Percentiles rank a stretch among this genome's conserved stretches.
These are phyloP conservation scores for Blastocladiella emersonii DNA, from an alignment of 371 early-diverging fungal species.

Conservation along the genomic window DNA sequence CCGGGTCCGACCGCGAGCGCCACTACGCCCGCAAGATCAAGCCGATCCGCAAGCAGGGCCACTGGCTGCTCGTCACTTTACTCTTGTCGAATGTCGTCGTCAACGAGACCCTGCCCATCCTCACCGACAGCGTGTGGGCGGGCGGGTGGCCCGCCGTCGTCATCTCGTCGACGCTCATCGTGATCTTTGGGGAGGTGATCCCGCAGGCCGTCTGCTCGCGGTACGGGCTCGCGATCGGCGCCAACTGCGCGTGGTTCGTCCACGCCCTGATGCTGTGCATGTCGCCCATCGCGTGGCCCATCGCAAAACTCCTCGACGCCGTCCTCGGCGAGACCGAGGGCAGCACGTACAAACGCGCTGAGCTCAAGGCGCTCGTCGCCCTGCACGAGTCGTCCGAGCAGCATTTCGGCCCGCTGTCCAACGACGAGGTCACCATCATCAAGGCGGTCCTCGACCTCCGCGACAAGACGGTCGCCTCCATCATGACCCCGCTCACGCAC, in stretches of 20 bases:
- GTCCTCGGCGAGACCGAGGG: slow-evolving; percentile 68
- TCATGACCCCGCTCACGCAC: slow-evolving; percentile 78
- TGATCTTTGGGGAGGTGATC: slow-evolving; percentile 82
- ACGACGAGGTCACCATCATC: slow-evolving; percentile 86
- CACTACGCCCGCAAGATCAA: slow-evolving; percentile 50
- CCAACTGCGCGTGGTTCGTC: slow-evolving; percentile 41
- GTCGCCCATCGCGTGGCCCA: slow-evolving; percentile 45
- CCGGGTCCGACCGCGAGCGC: slow-evolving; percentile 48
- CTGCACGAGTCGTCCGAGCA: slow-evolving; percentile 48
- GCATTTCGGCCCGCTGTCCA: slow-evolving; percentile 63
- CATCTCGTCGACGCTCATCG: slow-evolving; percentile 70
- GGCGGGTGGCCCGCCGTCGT: slow-evolving; percentile 73
- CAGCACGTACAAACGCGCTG: slow-evolving; percentile 63
- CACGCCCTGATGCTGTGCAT: background rate
- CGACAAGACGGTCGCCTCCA: slow-evolving; percentile 60
- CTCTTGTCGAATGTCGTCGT: slow-evolving; percentile 79
- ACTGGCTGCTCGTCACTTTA: slow-evolving; percentile 76
- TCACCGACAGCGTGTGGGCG: slow-evolving; percentile 59
- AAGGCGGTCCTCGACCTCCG: slow-evolving; percentile 77
- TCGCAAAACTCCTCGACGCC: slow-evolving; percentile 55
- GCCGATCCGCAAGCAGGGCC: slow-evolving; percentile 52
- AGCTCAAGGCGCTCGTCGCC: slow-evolving; percentile 81
- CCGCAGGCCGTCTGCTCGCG: slow-evolving; percentile 47
- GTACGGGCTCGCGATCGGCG: slow-evolving; percentile 66
- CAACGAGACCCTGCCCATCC: slow-evolving; percentile 87